Base-by-base conservation (phyloP, 208 protist genomes). In the Jaenimonas drosophilae region DNA sequence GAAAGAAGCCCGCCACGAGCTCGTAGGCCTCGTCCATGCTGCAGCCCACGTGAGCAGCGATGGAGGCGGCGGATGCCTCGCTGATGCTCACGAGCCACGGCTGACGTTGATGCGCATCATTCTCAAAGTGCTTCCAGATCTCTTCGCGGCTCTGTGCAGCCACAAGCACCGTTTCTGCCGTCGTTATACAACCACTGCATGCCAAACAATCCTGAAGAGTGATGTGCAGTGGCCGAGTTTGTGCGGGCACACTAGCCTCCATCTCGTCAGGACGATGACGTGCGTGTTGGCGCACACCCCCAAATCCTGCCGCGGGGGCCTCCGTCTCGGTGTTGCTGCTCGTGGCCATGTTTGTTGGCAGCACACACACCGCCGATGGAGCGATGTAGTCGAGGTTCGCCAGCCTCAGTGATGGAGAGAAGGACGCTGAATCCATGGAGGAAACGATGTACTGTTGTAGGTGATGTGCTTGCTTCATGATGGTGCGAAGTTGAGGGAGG, bases 111-210 rank as follows among this genome's bases (percentile, higher is more conserved):
- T 16, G 31, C 31, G 14, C 11, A 21, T 25, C 19, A 7, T 5
- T 46, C 30, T 30, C 21, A 12, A 62, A 52, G 5, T 48, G 39
- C 19, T 52, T 32, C 24, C 76, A 23, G 16, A 81, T 39, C 50
- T 87, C 72, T 4, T 54, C 44, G 16, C 66, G 60, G 49, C 73
- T 79, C 57, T 88, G 74, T 23, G 66, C 67, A 53, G 63, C 70
- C 30, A 99, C 86, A 2, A 99, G 71, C 5, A 99, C 78, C 32
- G 84, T 96, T 54, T 99, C 97, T 2, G 97, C 96, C 3, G 94
- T 97, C 6, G 97, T 99, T 41, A 99, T 85, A 71, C 97, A 99
- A 0, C 97, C 97, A 44, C 75, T 88, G 52, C 89, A 96, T 4
- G 89, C 89, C 17, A 96, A 64, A 53, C 89, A 96, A 55, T 95